phyloP scores from a whole-genome alignment of 2,329 filamentous ascomycete genomes.

The Aspergillus sp. region DNA sequence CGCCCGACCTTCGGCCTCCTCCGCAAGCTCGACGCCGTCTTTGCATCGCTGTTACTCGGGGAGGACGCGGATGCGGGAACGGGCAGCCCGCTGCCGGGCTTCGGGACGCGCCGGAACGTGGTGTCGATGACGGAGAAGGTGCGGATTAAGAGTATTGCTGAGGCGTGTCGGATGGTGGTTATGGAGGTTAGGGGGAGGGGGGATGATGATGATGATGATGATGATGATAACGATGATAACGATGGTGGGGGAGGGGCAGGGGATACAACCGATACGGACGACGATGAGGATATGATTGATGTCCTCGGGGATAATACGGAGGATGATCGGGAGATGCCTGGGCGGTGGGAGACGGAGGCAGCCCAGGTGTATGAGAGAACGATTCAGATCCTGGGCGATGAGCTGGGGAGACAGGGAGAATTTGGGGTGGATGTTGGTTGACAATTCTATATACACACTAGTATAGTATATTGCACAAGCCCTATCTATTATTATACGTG shows the following conservation, averaged over 20 bases:
- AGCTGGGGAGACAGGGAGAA: constrained; percentile 43
- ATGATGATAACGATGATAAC: constrained; percentile 33
- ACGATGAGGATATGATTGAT: constrained; percentile 25
- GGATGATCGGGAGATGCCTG: constrained; percentile 21
- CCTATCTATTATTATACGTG: too few relatives aligned
- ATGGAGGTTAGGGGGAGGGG: constrained; percentile 53
- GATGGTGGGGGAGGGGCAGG: constrained; percentile 25
- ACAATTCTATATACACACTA: too few relatives aligned
- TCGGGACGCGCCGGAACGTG: constrained; percentile 48
- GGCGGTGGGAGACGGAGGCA: constrained; percentile 56
- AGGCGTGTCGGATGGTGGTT: constrained; percentile 63
- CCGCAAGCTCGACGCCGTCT: constrained; percentile 73
- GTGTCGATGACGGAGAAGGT: constrained; percentile 78
- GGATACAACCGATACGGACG: constrained; percentile 19
- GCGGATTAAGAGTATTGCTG: constrained; percentile 70
- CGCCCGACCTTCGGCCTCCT: constrained; percentile 62
- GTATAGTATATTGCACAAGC: too few relatives aligned
- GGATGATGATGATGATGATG: constrained; percentile 35
- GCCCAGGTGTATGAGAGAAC: constrained; percentile 73
- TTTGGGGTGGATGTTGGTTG: constrained; percentile 4
- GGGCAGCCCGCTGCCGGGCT: constrained; percentile 59
- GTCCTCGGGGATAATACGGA: constrained; percentile 8
- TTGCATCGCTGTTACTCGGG: constrained; percentile 64
- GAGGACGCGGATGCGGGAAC: constrained; percentile 61
- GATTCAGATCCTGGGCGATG: constrained; percentile 63